Base-by-base conservation (phyloP, 1,139 yeast genomes). In the Lodderomyces orthopsilosis region DNA sequence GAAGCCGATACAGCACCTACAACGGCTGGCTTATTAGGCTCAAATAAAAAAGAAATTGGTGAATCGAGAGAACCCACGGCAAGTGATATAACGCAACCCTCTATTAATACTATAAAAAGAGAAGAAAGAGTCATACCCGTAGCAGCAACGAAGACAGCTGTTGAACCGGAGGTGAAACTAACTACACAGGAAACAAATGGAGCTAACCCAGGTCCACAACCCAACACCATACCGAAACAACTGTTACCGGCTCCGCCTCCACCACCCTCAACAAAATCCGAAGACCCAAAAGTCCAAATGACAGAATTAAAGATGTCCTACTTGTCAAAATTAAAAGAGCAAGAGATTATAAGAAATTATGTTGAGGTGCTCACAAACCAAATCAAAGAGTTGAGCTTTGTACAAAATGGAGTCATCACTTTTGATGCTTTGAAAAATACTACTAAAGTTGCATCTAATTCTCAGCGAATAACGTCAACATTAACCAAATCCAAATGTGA, bases 371-470 rank as follows among this genome's bases (percentile, higher is more conserved):
- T 73, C 23, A 63, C 66, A 42, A 70, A 69, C 47, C 78, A 73
- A 50, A 73, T 73, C 48, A 70, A 72, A 49, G 77, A 73, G 51
- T 59, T 73, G 30, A 63, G 63, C 37, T 72, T 73, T 53, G 75
- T 72, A 4, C 75, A 71, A 50, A 72, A 66, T 51, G 78, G 78
- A 5, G 75, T 70, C 34, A 71, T 73, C 42, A 68, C 77, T 1
- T 62, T 68, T 46, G 77, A 72, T 54, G 75, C 77, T 1, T 58
- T 73, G 40, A 66, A 61, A 46, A 48, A 41, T 18, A 44, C 42
- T 35, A 35, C 42, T 12, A 44, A 46, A 33, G 14, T 23, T 7
- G 23, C 14, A 14, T 19, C 34, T 3, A 41, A 38, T 24, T 22
- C 33, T 6, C 40, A 40, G 14, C 39, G 46, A 23, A 41, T 42